phyloP scores from a whole-genome alignment of 179 eudicot genomes.

The Silene noctiflora region DNA sequence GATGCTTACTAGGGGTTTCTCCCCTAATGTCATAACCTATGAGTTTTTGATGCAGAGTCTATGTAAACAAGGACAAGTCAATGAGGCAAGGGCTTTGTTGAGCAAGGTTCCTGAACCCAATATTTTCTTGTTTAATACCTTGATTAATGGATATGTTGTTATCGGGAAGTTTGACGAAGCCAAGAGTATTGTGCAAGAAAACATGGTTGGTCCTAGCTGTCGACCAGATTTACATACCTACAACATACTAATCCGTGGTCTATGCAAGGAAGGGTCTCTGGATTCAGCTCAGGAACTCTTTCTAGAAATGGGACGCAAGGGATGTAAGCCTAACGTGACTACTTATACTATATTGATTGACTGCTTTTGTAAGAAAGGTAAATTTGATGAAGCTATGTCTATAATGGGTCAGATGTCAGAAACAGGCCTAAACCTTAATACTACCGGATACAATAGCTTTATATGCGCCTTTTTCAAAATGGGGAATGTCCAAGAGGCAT shows the following conservation, averaged over 20 bases:
- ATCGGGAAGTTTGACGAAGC: conserved; percentile 72
- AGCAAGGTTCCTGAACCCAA: conserved; percentile 73
- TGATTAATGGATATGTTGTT: conserved; percentile 72
- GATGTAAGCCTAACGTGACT: conserved; percentile 52
- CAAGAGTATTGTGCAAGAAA: conserved; percentile 44
- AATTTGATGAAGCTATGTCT: conserved; percentile 51
- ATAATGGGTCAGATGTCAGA: conserved; percentile 56
- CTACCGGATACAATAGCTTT: conserved; percentile 71
- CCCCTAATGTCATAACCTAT: conserved; percentile 64
- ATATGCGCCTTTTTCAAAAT: conserved; percentile 66
- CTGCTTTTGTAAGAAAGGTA: conserved; percentile 63
- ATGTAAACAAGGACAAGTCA: conserved; percentile 57
- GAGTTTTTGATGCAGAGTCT: conserved; percentile 70
- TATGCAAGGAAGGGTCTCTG: conserved; percentile 59
- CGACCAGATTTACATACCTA: conserved; percentile 69
- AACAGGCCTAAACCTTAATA: conserved; percentile 57
- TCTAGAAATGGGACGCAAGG: conserved; percentile 57
- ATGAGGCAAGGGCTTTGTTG: conserved; percentile 68
- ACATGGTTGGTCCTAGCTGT: conserved; percentile 42
- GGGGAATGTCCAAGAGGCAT: conserved; percentile 55
- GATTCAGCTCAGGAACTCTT: conserved; percentile 53
- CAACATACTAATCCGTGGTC: conserved; percentile 65
- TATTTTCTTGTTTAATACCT: conserved; percentile 55
- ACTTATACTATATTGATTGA: conserved; percentile 74
- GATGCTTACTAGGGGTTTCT: conserved; percentile 69